Conservation (phyloP, 2,329 filamentous ascomycete genomes). For the Nemania abortiva region DNA sequence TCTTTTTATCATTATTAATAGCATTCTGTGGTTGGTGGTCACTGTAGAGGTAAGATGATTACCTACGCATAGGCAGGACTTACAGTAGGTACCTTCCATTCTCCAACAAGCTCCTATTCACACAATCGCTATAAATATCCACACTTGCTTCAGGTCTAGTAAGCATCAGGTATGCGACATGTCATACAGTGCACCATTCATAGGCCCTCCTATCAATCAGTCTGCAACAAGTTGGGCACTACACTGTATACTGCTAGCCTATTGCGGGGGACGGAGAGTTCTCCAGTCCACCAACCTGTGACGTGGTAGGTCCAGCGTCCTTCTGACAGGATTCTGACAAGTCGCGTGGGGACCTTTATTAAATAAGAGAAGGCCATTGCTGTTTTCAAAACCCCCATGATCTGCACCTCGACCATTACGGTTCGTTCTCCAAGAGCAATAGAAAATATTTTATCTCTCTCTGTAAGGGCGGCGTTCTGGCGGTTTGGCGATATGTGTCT, state of each 20-base stretch:
- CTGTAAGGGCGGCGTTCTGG: not conserved
- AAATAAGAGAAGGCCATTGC: not conserved
- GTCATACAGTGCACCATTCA: not conserved
- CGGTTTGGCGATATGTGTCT: not conserved
- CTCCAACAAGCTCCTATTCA: constrained; percentile 3
- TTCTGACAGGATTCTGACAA: constrained; percentile 23
- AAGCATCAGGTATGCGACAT: constrained; percentile 19
- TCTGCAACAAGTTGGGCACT: not conserved
- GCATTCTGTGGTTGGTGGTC: constrained; percentile 13
- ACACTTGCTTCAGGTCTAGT: constrained; percentile 17
- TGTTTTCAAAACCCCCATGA: not conserved
- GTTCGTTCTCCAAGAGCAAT: not conserved
- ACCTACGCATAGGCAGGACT: too few species aligned
- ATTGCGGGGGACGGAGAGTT: constrained; percentile 30
- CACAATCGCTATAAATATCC: not conserved
- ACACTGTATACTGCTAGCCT: constrained; percentile 5
- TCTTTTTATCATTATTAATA: not conserved
- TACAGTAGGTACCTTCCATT: constrained; percentile 10
- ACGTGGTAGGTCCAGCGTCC: constrained; percentile 28
- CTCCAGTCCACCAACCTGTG: constrained; percentile 33
- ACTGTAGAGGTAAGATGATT: not conserved
- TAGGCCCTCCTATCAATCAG: not conserved
- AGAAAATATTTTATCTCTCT: not conserved
- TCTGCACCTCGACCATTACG: constrained; percentile 4
- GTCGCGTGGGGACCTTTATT: constrained; percentile 24